Conservation (phyloP, 768 basidiomycete species). For the Gymnopilus dilepis region DNA sequence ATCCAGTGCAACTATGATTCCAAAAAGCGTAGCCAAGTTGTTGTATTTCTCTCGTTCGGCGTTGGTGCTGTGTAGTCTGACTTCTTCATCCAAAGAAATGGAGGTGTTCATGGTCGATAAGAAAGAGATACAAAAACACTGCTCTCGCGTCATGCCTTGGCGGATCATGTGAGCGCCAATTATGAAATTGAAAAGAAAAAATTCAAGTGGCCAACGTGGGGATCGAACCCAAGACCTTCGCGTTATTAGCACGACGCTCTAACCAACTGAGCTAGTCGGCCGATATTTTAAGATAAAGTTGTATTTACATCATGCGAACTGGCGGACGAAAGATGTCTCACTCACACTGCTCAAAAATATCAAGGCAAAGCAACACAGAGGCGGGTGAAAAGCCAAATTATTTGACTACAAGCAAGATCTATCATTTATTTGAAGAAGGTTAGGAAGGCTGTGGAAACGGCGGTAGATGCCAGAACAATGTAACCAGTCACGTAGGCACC, state of each 20-base stretch:
- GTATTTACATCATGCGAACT: too few species aligned
- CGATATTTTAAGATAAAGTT: too few species aligned
- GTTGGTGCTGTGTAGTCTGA: slow-evolving; percentile 84
- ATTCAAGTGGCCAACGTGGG: slow-evolving; percentile 67
- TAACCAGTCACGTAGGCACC: slow-evolving; percentile 84
- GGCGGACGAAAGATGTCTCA: too few species aligned
- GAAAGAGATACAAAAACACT: too few species aligned
- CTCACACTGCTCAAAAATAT: too few species aligned
- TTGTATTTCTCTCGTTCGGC: slow-evolving; percentile 89
- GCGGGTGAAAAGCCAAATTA: too few species aligned
- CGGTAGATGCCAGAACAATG: slow-evolving; percentile 80
- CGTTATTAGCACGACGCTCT: slow-evolving; percentile 91
- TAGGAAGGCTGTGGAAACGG: slow-evolving; percentile 73
- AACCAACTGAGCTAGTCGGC: slow-evolving; percentile 95
- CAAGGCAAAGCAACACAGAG: too few species aligned
- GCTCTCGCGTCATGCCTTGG: neutral
- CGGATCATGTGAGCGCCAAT: too few species aligned
- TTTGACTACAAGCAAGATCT: neutral
- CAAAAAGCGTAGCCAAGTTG: slow-evolving; percentile 87
- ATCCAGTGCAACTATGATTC: slow-evolving; percentile 89
- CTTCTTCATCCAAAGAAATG: slow-evolving; percentile 83
- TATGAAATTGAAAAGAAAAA: too few species aligned
- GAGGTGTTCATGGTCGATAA: slow-evolving; percentile 18
- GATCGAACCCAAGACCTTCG: slow-evolving; percentile 85
- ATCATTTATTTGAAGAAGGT: neutral